These are phyloP conservation scores for Lactarius quietus DNA, from an alignment of 768 basidiomycete species.

Conservation along the genomic window DNA sequence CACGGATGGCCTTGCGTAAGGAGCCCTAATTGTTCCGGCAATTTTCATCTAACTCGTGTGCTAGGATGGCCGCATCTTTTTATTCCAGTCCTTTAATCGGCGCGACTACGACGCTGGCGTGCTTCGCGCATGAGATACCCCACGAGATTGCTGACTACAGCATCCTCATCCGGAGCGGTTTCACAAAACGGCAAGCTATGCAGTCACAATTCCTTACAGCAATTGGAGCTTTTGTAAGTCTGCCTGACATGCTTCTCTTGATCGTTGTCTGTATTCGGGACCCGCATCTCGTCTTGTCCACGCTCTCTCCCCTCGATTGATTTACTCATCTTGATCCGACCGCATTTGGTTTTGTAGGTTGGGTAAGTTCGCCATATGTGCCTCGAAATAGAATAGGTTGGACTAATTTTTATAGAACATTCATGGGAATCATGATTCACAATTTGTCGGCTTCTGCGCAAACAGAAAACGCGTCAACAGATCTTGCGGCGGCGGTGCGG, in stretches of 20 bases:
- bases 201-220: constrained; percentile 90
- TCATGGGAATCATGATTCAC: constrained; percentile 85
- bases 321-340: constrained; percentile 12
- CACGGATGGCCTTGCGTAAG: constrained; percentile 90
- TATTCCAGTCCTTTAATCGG: constrained; percentile 93
- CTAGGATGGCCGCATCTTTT: constrained; percentile 92
- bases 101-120: constrained; percentile 91
- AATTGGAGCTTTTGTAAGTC: constrained; percentile 83
- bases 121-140: constrained; percentile 93
- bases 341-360: constrained; percentile 25
- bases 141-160: constrained; percentile 98
- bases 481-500: constrained; percentile 75
- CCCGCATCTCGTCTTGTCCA: constrained; percentile 18
- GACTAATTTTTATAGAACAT: constrained; percentile 50
- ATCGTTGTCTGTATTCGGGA: constrained; percentile 26
- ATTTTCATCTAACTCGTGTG: constrained; percentile 6
- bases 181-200: constrained; percentile 90
- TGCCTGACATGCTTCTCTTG: constrained; percentile 26
- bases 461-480: constrained; percentile 39
- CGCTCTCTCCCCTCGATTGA: constrained; percentile 2
- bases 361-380: constrained; percentile 26
- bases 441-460: constrained; percentile 57
- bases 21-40: constrained; percentile 27
- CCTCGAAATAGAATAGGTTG: background rate
- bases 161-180: constrained; percentile 86